These are phyloP conservation scores for Perkinsela sp. DNA, from an alignment of 208 protist genomes.

Conservation along the genomic window DNA sequence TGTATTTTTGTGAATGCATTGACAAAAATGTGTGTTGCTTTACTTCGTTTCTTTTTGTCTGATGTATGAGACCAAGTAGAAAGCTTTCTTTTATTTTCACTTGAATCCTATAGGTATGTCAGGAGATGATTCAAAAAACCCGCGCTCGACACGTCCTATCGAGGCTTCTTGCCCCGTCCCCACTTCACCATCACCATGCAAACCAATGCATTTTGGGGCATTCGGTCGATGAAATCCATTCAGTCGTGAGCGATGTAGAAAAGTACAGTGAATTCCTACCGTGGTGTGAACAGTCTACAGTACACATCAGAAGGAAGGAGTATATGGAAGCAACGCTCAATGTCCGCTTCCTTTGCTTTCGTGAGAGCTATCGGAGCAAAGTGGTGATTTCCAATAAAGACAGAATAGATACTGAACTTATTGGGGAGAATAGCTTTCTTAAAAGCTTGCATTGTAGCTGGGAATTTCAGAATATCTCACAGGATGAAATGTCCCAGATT, in stretches of 20 bases:
- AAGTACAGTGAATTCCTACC: neutral
- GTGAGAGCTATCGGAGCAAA: neutral
- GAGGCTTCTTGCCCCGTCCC: too few relatives aligned
- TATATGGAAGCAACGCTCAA: neutral
- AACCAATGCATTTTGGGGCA: neutral
- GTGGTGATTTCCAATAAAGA: neutral
- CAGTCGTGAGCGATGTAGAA: neutral
- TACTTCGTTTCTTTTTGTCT: too few relatives aligned
- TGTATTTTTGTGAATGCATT: too few relatives aligned
- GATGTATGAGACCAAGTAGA: too few relatives aligned
- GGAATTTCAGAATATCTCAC: neutral
- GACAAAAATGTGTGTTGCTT: too few relatives aligned
- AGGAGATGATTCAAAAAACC: too few relatives aligned
- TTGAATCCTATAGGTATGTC: too few relatives aligned
- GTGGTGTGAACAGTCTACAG: neutral
- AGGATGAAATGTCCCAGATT: neutral
- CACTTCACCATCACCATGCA: neutral
- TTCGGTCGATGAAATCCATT: neutral
- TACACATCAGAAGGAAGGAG: neutral
- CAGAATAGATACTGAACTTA: neutral
- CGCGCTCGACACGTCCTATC: too few relatives aligned
- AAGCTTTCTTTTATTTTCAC: too few relatives aligned
- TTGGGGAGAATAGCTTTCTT: neutral
- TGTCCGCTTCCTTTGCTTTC: neutral
- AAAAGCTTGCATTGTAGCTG: neutral